phyloP scores from a whole-genome alignment of 345 rosid species.

The Citrus unshiu region DNA sequence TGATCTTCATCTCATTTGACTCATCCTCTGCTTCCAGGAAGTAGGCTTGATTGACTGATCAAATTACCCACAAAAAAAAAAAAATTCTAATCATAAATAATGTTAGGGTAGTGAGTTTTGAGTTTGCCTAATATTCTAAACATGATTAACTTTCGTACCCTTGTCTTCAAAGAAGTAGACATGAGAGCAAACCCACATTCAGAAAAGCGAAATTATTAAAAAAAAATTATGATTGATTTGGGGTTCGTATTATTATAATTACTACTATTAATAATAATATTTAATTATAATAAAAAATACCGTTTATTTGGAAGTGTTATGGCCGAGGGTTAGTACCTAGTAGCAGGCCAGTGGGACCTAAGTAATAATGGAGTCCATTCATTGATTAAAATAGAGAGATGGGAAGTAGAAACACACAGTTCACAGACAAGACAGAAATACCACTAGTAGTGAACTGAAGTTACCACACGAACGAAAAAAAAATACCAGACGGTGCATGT shows the following conservation, averaged over 20 bases:
- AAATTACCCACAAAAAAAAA: background rate
- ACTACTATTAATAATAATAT: background rate
- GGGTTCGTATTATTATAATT: background rate
- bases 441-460: slow-evolving; percentile 16
- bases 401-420: background rate
- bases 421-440: slow-evolving; percentile 22
- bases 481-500: background rate
- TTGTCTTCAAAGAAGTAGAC: slow-evolving; percentile 7
- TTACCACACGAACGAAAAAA: slow-evolving; percentile 8
- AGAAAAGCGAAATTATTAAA: background rate
- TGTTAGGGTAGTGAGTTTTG: background rate
- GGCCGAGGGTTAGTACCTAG: too few relatives aligned
- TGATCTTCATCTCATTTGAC: too few relatives aligned
- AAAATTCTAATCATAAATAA: background rate
- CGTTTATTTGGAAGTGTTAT: too few relatives aligned
- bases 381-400: background rate
- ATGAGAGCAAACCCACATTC: background rate
- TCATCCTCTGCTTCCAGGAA: too few relatives aligned
- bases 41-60: too few relatives aligned
- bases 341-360: background rate
- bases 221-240: background rate
- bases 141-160: background rate
- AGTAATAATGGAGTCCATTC: background rate
- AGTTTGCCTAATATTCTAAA: background rate
- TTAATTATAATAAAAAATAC: background rate